phyloP scores from a whole-genome alignment of 768 basidiomycete genomes.

The Cantharellus anzutake region DNA sequence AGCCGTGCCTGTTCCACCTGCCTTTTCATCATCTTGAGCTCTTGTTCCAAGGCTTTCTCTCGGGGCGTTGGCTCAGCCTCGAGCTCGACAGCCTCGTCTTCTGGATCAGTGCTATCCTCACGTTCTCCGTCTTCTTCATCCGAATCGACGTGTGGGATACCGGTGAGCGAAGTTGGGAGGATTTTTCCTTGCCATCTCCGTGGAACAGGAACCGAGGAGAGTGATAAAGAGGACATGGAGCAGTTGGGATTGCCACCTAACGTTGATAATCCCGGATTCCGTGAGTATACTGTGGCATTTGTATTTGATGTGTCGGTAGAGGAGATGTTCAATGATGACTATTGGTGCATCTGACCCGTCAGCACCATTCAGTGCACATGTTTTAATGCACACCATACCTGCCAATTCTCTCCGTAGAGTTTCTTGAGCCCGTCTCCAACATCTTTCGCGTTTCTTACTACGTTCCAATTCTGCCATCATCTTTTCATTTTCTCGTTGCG shows the following conservation, averaged over 20 bases:
- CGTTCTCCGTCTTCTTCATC: neutral
- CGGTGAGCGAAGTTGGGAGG: neutral
- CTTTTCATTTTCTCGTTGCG: conserved; percentile 69
- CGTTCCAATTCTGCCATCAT: conserved; percentile 67
- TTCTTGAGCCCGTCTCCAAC: conserved; percentile 40
- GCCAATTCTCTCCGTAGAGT: conserved; percentile 1
- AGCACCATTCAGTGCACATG: too few relatives aligned
- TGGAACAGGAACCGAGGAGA: neutral
- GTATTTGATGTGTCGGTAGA: neutral
- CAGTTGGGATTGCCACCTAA: neutral
- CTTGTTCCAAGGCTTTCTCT: neutral
- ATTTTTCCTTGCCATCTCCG: neutral
- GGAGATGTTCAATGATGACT: neutral
- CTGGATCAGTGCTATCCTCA: neutral
- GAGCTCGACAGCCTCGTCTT: neutral
- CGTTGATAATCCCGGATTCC: neutral
- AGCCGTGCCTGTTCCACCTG: conserved; percentile 1
- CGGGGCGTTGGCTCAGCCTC: neutral
- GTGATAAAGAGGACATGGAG: neutral
- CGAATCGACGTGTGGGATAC: neutral
- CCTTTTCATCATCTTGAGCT: neutral
- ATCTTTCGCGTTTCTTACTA: conserved; percentile 52
- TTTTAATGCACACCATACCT: neutral
- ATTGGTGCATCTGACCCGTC: too few relatives aligned
- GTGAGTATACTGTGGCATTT: neutral